Conservation (phyloP, 352 stramenopile genomes). For the Phytophthora kernoviae region DNA sequence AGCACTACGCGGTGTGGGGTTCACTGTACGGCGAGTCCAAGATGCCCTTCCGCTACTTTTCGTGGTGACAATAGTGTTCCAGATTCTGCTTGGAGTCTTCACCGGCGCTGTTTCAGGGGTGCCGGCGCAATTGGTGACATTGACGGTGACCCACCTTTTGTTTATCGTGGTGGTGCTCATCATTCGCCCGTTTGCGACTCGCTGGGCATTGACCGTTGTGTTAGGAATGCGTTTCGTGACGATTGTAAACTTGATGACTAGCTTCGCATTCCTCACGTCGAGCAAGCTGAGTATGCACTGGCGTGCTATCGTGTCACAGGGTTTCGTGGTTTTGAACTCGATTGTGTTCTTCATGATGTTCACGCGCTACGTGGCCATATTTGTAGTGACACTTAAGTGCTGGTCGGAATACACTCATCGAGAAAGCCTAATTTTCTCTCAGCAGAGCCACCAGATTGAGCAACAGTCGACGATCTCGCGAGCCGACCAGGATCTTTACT, state of each 20-base stretch:
- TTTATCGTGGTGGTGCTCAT: slow-evolving; percentile 55
- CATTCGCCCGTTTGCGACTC: slow-evolving; percentile 54
- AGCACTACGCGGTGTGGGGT: slow-evolving; percentile 57
- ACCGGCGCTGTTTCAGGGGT: slow-evolving; percentile 51
- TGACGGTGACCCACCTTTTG: slow-evolving; percentile 56
- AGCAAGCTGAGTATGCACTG: slow-evolving; percentile 42
- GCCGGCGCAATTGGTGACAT: slow-evolving; percentile 52
- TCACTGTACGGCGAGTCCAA: slow-evolving; percentile 65
- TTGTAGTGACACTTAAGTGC: slow-evolving; percentile 52
- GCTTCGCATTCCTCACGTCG: slow-evolving; percentile 60
- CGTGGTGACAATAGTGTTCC: slow-evolving; percentile 49
- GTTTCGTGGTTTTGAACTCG: slow-evolving; percentile 66
- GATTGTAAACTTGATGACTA: slow-evolving; percentile 57
- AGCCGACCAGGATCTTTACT: too few relatives aligned
- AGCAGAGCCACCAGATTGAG: slow-evolving; percentile 24
- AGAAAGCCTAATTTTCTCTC: slow-evolving; percentile 31
- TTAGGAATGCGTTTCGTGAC: slow-evolving; percentile 44
- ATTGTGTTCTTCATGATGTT: slow-evolving; percentile 62
- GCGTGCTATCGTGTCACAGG: slow-evolving; percentile 48
- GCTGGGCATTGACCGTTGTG: slow-evolving; percentile 38
- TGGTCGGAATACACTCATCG: slow-evolving; percentile 45
- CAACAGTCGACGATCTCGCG: slow-evolving; percentile 14
- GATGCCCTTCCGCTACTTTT: slow-evolving; percentile 70
- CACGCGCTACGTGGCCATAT: slow-evolving; percentile 60
- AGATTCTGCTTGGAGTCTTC: slow-evolving; percentile 54